These are phyloP conservation scores for Trichoderma breve DNA, from an alignment of 2,329 filamentous ascomycete species.

Conservation along the genomic window DNA sequence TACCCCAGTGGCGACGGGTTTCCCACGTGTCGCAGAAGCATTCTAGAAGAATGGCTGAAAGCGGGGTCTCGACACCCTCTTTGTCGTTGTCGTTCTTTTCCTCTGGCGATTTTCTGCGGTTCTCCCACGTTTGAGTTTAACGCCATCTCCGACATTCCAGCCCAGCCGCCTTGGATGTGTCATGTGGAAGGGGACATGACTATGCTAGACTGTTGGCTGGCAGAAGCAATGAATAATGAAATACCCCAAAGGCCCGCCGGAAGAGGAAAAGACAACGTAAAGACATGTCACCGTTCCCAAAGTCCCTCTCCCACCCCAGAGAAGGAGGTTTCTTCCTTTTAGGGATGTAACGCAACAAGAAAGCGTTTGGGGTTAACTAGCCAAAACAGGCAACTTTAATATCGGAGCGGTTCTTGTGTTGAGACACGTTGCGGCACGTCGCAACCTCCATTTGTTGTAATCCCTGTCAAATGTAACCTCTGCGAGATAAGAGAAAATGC, in stretches of 20 bases:
- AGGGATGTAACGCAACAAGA: background rate
- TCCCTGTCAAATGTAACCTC: constrained; percentile 12
- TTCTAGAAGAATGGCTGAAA: constrained; percentile 14
- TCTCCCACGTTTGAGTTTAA: background rate
- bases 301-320: background rate
- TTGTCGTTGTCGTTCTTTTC: background rate
- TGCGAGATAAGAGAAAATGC: background rate
- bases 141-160: background rate
- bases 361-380: background rate
- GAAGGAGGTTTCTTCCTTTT: background rate
- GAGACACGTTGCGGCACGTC: constrained; percentile 14
- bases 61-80: constrained; percentile 7
- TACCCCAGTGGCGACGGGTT: background rate
- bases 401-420: background rate
- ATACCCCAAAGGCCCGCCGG: background rate
- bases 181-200: background rate
- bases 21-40: constrained; percentile 14
- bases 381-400: background rate
- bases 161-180: background rate
- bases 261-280: background rate
- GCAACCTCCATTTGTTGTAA: background rate
- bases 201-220: background rate
- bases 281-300: background rate
- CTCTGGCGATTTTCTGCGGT: background rate
- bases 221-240: background rate